Evolutionary conservation across 192 early-diverging fungal species (phyloP).

Genomic region (Backusella psychrophila): DNA sequence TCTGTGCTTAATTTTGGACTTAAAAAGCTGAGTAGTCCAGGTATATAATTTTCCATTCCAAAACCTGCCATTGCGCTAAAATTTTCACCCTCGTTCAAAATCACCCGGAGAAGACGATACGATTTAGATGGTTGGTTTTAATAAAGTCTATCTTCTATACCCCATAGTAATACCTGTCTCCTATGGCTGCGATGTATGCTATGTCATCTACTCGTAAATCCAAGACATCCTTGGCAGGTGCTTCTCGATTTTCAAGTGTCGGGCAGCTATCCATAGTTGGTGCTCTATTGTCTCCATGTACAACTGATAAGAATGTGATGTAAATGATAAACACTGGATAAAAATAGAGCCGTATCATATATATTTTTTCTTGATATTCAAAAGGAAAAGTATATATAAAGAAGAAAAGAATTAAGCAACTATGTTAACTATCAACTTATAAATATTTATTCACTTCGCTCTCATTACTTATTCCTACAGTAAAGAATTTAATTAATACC

Average conservation of each 20-base stretch:
- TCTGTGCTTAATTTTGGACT: background rate
- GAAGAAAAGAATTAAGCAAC: background rate
- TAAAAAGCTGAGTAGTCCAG: background rate
- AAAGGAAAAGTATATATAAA: background rate
- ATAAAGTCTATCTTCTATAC: background rate
- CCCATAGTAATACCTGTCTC: background rate
- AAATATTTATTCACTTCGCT: background rate
- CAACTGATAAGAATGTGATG: background rate
- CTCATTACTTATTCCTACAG: background rate
- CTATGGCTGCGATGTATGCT: background rate
- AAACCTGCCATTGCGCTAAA: background rate
- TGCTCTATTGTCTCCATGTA: background rate
- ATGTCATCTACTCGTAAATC: background rate
- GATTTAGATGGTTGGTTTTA: background rate
- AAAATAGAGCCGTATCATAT: background rate
- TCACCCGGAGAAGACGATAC: background rate
- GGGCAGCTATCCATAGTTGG: background rate
- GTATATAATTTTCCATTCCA: background rate
- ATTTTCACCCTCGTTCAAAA: background rate
- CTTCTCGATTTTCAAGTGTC: background rate
- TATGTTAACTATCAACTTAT: background rate
- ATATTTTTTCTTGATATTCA: background rate
- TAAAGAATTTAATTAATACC: background rate
- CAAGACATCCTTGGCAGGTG: background rate
- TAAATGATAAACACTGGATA: background rate